Base-by-base conservation (phyloP, 1,284 basidiomycete species). In the Tilletiopsis washingtonensis region DNA sequence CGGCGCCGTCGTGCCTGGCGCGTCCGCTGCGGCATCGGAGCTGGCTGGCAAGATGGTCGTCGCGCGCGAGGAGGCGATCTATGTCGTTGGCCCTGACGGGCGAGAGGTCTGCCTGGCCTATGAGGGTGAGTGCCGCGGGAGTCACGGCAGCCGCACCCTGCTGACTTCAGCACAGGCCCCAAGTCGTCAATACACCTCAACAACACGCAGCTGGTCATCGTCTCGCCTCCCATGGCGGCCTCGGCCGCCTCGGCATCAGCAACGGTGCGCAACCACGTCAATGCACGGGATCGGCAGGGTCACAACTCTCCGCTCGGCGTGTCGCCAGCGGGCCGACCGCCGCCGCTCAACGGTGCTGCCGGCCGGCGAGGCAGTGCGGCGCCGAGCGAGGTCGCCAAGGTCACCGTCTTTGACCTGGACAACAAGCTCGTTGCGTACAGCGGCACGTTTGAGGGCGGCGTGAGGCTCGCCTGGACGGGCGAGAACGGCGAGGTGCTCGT, bases 21-120 rank as follows among this genome's bases (percentile, higher is more conserved):
- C 11, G 24, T 14, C 1, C 4, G 1, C 1, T 21, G 21, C 17
- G 3, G 11, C 45, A 17, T 36, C 37, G 5, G 37, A 25, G 20
- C 26, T 48, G 40, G 80, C 45, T 76, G 80, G 47, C 76, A 78
- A 88, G 67, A 82, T 97, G 62, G 80, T 93, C 11, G 81, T 97
- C 2, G 93, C 91, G 0, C 77, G 87, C 48, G 88, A 94, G 46
- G 93, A 97, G 63, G 91, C 91, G 1, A 83, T 97, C 37, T 94
- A 93, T 64, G 78, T 88, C 6, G 89, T 88, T 67, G 84, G 85
- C 0, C 80, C 82, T 0, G 87, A 91, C 20, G 89, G 88, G 0
- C 77, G 91, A 47, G 85, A 88, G 1, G 81, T 85, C 0, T 91
- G 86, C 55, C 88, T 85, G 64, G 91, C 91, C 0, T 61, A 67